Evolutionary conservation across 2,329 filamentous ascomycete genomes (phyloP), one percentile per base, ranked within the genome.

Genomic region (Aspergillus persii): DNA sequence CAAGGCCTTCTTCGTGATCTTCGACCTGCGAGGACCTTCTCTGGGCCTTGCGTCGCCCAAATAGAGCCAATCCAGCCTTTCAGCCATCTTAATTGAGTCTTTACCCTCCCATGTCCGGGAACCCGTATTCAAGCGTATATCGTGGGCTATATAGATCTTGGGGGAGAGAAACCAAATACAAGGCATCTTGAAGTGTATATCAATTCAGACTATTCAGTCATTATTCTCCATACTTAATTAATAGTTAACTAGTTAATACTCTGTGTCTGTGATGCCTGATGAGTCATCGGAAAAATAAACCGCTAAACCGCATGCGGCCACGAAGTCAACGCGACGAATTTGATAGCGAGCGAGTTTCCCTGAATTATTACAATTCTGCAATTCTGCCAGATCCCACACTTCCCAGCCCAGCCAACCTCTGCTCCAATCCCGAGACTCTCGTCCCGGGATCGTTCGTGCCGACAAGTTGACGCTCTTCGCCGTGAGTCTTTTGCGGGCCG

Each of bases 1-100:
- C 68, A 85, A 83, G 74, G 77, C 83, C 4, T 79, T 85, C 64
- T 85, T 86, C 67, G 84, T 85, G 50, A 84, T 85, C 57, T 88
- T 88, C 68, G 80, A 84, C 65, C 72, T 78, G 64, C 70, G 76
- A 3, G 76, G 76, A 1, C 80, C 80, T 3, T 77, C 75, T 15
- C 71, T 87, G 47, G 82, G 83, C 30, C 74, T 87, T 64, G 85
- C 82, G 26, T 72, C 77, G 39, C 78, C 79, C 53, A 56, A 54
- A 15, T 66, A 54, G 27, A 41, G 6, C 15, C 15, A 1, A 3
- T 36, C 36, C 36, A 41, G 7, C 36, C 44, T 47, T 47, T 27
- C 23, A 27, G 36, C 36, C 36, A n/a, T 41, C 6, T n/a, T 41
- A 41, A 41, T 41, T 15, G 12, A 41, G 7, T 41, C 36, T 41